Evolutionary conservation across 208 protist species (phyloP).

Genomic region (Trichomonas gallinae): DNA sequence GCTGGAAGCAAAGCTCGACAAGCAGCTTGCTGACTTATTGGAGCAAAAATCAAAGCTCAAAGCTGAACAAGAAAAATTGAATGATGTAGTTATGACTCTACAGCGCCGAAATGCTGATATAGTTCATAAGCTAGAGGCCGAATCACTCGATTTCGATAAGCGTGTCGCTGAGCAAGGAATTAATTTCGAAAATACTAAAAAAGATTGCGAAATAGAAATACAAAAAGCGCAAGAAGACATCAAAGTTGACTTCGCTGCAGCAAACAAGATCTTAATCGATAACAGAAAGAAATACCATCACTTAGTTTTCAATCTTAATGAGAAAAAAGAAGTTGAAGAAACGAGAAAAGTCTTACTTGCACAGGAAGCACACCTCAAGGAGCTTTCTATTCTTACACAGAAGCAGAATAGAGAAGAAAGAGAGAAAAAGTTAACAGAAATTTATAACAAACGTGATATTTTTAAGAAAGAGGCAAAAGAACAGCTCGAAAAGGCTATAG

Average conservation of each 20-base stretch:
- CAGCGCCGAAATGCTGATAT: neutral
- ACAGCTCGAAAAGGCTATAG: neutral
- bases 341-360: neutral
- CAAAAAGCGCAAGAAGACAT: neutral
- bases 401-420: neutral
- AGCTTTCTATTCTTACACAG: neutral
- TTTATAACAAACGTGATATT: neutral
- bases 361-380: neutral
- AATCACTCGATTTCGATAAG: neutral
- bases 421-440: neutral
- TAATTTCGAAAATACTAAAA: neutral
- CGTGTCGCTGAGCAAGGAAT: neutral
- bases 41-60: neutral
- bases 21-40: neutral
- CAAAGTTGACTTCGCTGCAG: neutral
- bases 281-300: neutral
- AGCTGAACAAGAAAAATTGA: neutral
- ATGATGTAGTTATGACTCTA: neutral
- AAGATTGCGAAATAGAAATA: neutral
- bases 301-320: neutral
- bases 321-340: slow-evolving; percentile 21
- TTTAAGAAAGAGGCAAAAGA: neutral
- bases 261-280: neutral
- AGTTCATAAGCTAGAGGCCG: neutral
- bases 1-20: neutral